These are phyloP conservation scores for Niveomyces coronatus DNA, from an alignment of 2,329 filamentous ascomycete genomes.

Conservation along the genomic window DNA sequence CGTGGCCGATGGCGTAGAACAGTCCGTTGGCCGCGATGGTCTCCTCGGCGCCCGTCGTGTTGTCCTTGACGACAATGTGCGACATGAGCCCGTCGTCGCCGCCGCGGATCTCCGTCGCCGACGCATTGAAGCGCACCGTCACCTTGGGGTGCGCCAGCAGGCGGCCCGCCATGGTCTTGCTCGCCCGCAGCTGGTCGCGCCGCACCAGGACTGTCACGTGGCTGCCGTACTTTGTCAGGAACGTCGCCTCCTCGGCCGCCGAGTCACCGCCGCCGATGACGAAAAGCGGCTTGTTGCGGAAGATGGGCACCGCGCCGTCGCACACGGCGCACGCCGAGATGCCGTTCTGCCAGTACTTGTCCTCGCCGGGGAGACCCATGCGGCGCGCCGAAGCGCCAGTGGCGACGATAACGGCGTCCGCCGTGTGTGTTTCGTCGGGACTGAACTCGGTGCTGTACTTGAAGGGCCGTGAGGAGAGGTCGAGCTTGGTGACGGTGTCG, in stretches of 20 bases:
- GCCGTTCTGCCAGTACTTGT: conserved; percentile 94
- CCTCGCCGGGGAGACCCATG: conserved; percentile 75
- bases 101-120: conserved; percentile 74
- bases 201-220: conserved; percentile 92
- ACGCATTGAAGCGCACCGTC: conserved; percentile 77
- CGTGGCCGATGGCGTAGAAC: conserved; percentile 96
- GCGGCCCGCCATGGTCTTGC: conserved; percentile 83
- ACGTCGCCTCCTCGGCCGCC: conserved; percentile 93
- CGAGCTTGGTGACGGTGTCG: conserved; percentile 84
- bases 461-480: conserved; percentile 77
- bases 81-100: conserved; percentile 82
- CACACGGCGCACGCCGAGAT: conserved; percentile 96
- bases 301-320: conserved; percentile 94
- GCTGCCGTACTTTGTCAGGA: conserved; percentile 93
- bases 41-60: conserved; percentile 63
- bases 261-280: conserved; percentile 97
- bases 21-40: conserved; percentile 83
- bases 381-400: conserved; percentile 88
- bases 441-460: conserved; percentile 87
- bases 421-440: conserved; percentile 73
- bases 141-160: conserved; percentile 79
- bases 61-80: conserved; percentile 74
- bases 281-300: conserved; percentile 88
- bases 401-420: conserved; percentile 86
- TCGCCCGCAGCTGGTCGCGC: conserved; percentile 75